Evolutionary conservation across 495 filamentous ascomycete genomes (phyloP), one percentile per base, ranked within the genome.

Genomic region (Penicillium fimorum): DNA sequence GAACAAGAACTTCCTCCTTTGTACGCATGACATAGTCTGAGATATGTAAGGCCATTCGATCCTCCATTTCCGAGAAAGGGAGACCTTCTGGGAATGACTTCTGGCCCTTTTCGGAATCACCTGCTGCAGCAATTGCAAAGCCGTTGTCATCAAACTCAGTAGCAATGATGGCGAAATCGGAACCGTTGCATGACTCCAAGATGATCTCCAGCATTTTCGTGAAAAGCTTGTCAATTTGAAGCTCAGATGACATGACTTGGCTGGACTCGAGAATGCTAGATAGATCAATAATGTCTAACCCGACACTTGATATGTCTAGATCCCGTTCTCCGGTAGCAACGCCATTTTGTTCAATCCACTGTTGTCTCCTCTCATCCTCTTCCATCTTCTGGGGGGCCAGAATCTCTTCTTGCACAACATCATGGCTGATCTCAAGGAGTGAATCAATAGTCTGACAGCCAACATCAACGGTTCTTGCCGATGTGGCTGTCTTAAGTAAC

Each of bases 201-300:
- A 96, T 93, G 56, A 96, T 91, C 65, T 93, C 87, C 50, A 89
- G 89, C 89, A 96, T 95, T 53, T 90, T 94, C 51, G 85, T 84
- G 40, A 96, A 74, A 8, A 96, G 83, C 48, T 86, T 84, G 56
- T 96, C 91, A 20, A 96, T 85, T 55, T 90, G 83, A 30, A 96
- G 77, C 53, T 95, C 90, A 27, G 90, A 95, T 12, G 91, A 95
- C 64, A 96, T 90, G 42, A 95, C 85, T 74, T 96, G 92, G 42
- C 87, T 93, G 15, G 88, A 92, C 62, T 91, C 86, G 10, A 96
- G 79, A 50, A 96, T 96, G 40, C 87, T 90, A 44, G 89, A 85
- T 50, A 96, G 68, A 67, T 96, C 92, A 50, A 96, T 89, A 72
- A 95, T 92, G 69, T 96, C 91, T 29, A 76, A 64, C 17, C 75